phyloP scores from a whole-genome alignment of 495 filamentous ascomycete species.

The Friedmanniomyces simplex region DNA sequence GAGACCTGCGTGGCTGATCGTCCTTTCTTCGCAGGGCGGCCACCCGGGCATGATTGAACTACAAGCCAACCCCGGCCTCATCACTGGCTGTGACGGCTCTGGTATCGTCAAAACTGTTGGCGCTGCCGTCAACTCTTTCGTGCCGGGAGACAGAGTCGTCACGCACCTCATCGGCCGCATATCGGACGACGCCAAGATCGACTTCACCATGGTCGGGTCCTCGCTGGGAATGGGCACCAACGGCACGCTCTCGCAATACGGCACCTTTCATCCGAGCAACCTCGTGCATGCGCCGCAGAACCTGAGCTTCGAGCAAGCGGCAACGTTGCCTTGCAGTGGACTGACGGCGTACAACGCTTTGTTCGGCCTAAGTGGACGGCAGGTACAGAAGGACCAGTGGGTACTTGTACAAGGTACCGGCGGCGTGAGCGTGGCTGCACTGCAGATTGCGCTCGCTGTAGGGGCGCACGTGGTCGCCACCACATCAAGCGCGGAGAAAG shows the following conservation, averaged over 20 bases:
- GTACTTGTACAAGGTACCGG: constrained; percentile 25
- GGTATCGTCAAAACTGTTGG: constrained; percentile 22
- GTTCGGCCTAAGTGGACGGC: constrained; percentile 17
- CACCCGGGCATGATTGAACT: constrained; percentile 1
- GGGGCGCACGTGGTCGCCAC: constrained; percentile 37
- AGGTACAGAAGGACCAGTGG: constrained; percentile 21
- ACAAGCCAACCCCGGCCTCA: not conserved
- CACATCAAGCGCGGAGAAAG: constrained; percentile 34
- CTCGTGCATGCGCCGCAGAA: constrained; percentile 24
- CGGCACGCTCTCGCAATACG: constrained; percentile 17
- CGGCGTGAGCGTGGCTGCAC: constrained; percentile 20
- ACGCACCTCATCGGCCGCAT: constrained; percentile 5
- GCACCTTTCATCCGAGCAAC: constrained; percentile 15
- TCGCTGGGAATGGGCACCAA: not conserved
- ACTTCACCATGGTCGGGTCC: constrained; percentile 11
- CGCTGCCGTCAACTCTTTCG: constrained; percentile 3
- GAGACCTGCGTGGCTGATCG: no score
- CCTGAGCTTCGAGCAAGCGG: constrained; percentile 25
- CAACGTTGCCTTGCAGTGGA: constrained; percentile 27
- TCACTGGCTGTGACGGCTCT: constrained; percentile 27
- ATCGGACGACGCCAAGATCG: constrained; percentile 1
- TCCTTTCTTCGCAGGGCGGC: constrained; percentile 3
- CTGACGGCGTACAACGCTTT: constrained; percentile 35
- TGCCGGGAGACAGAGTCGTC: constrained; percentile 18
- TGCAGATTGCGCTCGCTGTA: constrained; percentile 15